A percentile compares a stretch with the other conserved stretches of the same genome.
These are phyloP conservation scores for Smittium mucronatum DNA, from an alignment of 371 early-diverging fungal genomes.

Conservation along the genomic window DNA sequence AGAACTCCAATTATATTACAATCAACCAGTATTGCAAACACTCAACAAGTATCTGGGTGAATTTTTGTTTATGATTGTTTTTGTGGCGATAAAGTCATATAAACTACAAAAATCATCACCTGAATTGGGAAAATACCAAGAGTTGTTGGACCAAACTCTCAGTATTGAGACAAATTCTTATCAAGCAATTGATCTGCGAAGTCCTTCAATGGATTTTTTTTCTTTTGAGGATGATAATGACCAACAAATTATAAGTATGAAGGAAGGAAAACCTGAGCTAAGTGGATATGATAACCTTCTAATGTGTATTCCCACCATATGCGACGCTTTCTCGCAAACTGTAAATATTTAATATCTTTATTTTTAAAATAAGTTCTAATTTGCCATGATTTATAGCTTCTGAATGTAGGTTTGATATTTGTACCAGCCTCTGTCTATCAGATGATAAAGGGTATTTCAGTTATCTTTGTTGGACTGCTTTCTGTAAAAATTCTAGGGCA, in stretches of 20 bases:
- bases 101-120: not conserved
- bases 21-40: constrained; percentile 96
- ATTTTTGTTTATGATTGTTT: constrained; percentile 50
- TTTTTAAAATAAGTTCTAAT: not conserved
- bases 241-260: not conserved
- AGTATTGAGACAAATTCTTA: not conserved
- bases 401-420: constrained; percentile 88
- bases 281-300: not conserved
- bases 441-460: constrained; percentile 91
- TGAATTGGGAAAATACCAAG: not conserved
- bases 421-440: constrained; percentile 88
- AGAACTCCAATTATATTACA: constrained; percentile 57
- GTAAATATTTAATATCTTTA: not conserved
- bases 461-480: constrained; percentile 81
- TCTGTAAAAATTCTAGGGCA: constrained; percentile 72
- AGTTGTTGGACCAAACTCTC: not conserved
- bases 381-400: constrained; percentile 30
- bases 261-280: not conserved
- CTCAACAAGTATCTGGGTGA: constrained; percentile 94
- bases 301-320: not conserved
- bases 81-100: constrained; percentile 18
- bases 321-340: not conserved
- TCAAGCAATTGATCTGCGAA: no score
- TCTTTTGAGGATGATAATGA: not conserved
- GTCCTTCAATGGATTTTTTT: no score